Evolutionary conservation across 805 yeast species (phyloP), one percentile per base, ranked within the genome.

Genomic region (Alloascoidea africana): DNA sequence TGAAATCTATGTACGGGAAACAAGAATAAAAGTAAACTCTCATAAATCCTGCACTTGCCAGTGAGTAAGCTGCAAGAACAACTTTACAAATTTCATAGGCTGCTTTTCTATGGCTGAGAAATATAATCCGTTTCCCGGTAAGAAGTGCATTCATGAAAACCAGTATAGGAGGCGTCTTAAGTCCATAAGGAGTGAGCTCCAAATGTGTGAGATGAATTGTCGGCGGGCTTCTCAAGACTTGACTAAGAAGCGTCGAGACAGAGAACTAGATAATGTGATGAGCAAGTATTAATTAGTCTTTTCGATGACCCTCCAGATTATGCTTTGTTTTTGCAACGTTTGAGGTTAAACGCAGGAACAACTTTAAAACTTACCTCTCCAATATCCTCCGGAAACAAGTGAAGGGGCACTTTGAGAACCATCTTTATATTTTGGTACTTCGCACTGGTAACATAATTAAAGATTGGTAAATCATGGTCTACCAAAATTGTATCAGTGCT

Each of bases 1-100:
- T 65, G 15, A 72, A 66, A 44, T 73, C 77, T 3, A 71, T 60
- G 37, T 71, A 66, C 2, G 79, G 79, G 47, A 70, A 73, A 17
- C 72, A 57, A 38, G 66, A 62, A 40, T 65, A 60, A 37, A 59
- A 56, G 11, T 69, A 47, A 2, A 74, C 73, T 15, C 68, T 57
- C 36, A 71, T 46, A 5, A 72, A 60, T 2, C 75, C 77, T 2
- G 77, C 77, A 1, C 74, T 70, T 11, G 68, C 60, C 33, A 73
- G 51, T 38, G 66, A 65, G 39, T 70, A 50, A 1, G 68, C 58
- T 11, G 73, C 64, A 38, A 70, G 53, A 0, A 72, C 60, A 40
- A 59, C 63, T 46, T 70, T 73, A 39, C 69, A 65, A 15, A 73
- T 70, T 43, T 63, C 60, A 3, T 65, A 63, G 3, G 75, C 62